Evolutionary conservation across 1,139 yeast genomes (phyloP), one percentile per base, ranked within the genome.

Genomic region (Chernovozyma sophiae-reginae): DNA sequence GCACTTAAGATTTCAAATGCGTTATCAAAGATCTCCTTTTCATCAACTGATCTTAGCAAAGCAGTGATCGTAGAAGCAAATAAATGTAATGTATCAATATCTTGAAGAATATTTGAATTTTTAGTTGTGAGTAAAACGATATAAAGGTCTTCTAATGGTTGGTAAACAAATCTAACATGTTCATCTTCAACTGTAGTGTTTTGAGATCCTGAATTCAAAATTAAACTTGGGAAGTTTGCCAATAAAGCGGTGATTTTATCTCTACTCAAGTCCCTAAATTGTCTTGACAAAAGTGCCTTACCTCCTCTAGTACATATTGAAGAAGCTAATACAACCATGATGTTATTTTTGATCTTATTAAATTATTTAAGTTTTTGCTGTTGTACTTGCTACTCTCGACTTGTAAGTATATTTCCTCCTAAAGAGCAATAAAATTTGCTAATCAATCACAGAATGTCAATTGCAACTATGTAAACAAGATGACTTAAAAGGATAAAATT

Each of bases 161-260:
- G 97, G 63, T 87, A 94, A 36, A 94, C 95, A 57, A 86, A 94
- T 60, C 99, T 81, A 34, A 89, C 94, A 48, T 79, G 79, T 40
- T 86, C 96, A 55, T 87, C 96, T 60, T 94, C 98, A 30, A 89
- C 95, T 4, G 95, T 85, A 34, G 98, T 92, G 58, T 90, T 96
- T 65, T 89, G 96, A 34, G 85, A 75, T 40, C 83, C 78, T 11
- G 77, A 67, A 43, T 76, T 80, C 37, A 86, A 75, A 41, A 90
- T 77, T 52, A 92, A 72, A 45, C 82, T 71, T 36, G 97, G 96
- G 62, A 92, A 89, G 51, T 81, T 84, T 28, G 97, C 84, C 55
- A 94, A 71, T 47, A 92, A 71, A 32, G 89, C 86, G 33, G 95
- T 83, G 52, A 90, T 90, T 48, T 95, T 74, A 55, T 90, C 96